Conservation (phyloP, 768 basidiomycete genomes). For the Jaapia argillacea region DNA sequence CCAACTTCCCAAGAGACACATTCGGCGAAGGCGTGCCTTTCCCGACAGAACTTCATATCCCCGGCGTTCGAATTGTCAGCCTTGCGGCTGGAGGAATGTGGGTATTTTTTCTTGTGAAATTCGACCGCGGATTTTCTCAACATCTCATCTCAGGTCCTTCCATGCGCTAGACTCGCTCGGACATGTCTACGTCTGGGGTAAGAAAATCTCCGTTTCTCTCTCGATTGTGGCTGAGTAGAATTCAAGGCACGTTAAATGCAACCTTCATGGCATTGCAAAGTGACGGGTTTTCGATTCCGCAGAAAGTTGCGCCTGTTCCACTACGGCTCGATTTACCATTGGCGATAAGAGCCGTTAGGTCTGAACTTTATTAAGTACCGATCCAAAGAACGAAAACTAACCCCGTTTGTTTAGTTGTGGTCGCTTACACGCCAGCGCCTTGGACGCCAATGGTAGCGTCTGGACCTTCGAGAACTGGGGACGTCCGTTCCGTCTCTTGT, state of each 20-base stretch:
- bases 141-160: constrained; percentile 53
- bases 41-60: constrained; percentile 54
- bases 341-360: constrained; percentile 60
- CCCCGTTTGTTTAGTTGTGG: constrained; percentile 82
- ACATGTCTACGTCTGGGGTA: constrained; percentile 75
- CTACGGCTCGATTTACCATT: constrained; percentile 48
- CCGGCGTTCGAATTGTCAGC: constrained; percentile 53
- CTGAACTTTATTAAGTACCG: too few relatives aligned
- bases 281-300: constrained; percentile 49
- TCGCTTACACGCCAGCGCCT: constrained; percentile 55
- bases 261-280: constrained; percentile 23
- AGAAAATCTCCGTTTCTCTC: constrained; percentile 8
- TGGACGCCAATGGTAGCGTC: constrained; percentile 49
- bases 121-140: constrained; percentile 2
- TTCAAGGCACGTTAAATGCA: constrained; percentile 53
- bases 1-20: constrained; percentile 22
- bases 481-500: constrained; percentile 53
- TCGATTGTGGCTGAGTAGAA: constrained; percentile 4
- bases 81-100: constrained; percentile 80
- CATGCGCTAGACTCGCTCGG: constrained; percentile 77
- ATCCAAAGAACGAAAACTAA: too few relatives aligned
- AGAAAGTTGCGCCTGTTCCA: constrained; percentile 41
- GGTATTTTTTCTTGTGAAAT: constrained; percentile 14
- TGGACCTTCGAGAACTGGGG: constrained; percentile 80
- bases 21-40: constrained; percentile 40